A percentile compares a stretch with the other conserved stretches of the same genome.
These are phyloP conservation scores for Penicillium decumbens DNA, from an alignment of 2,329 filamentous ascomycete genomes.

Conservation along the genomic window DNA sequence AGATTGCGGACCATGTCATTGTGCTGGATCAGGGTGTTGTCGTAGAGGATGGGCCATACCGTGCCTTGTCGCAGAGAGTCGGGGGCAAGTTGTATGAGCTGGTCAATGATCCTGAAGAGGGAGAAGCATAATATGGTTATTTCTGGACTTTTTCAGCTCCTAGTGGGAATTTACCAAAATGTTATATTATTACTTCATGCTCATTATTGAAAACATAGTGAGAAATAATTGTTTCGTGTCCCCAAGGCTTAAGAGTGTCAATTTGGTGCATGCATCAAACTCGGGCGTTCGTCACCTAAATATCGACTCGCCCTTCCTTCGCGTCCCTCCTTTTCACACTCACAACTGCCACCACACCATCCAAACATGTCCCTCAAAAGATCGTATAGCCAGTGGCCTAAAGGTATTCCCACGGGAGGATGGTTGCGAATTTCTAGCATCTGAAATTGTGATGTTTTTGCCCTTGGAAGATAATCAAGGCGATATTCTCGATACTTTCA, in stretches of 20 bases:
- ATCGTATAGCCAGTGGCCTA: constrained; percentile 6
- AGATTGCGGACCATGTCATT: constrained; percentile 66
- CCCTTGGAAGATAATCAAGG: constrained; percentile 4
- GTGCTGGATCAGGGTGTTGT: constrained; percentile 64
- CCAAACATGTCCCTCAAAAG: constrained; percentile 1
- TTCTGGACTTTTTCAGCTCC: neutral
- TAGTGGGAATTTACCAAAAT: too few species aligned
- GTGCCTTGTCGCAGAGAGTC: constrained; percentile 49
- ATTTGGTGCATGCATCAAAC: too few species aligned
- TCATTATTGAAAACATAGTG: neutral
- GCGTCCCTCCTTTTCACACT: neutral
- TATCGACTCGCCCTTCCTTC: neutral
- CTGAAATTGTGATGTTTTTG: constrained; percentile 8
- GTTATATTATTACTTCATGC: neutral
- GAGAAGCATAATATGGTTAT: neutral
- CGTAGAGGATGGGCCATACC: constrained; percentile 66
- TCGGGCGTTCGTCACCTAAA: too few species aligned
- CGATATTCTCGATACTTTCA: constrained; percentile 10
- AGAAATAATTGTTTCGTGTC: too few species aligned
- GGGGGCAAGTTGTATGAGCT: constrained; percentile 47
- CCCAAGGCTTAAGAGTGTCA: too few species aligned
- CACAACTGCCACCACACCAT: neutral
- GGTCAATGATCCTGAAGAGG: constrained; percentile 20
- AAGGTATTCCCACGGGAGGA: constrained; percentile 11
- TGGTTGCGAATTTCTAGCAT: constrained; percentile 3